Conservation (phyloP, 352 stramenopile species). For the Pythium rhizo-oryzae region DNA sequence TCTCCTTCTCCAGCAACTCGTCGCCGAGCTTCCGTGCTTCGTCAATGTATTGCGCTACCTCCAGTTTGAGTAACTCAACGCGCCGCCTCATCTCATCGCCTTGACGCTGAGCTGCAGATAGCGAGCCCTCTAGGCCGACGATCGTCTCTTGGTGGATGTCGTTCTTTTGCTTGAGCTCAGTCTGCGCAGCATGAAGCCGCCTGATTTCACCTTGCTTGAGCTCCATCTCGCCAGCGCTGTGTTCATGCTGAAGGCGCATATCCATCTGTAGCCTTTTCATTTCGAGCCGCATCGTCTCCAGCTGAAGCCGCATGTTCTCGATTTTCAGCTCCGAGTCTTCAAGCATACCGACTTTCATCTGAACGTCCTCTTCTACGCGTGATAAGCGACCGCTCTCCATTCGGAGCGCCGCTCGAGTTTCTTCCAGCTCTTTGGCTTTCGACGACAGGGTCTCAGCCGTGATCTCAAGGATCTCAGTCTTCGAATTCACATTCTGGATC, state of each 20-base stretch:
- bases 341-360: constrained; percentile 58
- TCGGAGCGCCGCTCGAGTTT: constrained; percentile 48
- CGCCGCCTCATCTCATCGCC: constrained; percentile 55
- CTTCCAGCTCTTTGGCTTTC: constrained; percentile 69
- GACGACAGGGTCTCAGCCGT: constrained; percentile 60
- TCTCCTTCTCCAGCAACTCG: constrained; percentile 42
- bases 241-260: constrained; percentile 72
- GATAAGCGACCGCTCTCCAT: constrained; percentile 58
- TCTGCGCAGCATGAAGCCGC: constrained; percentile 48
- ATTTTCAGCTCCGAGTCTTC: constrained; percentile 69
- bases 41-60: constrained; percentile 43
- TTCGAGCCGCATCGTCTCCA: constrained; percentile 60
- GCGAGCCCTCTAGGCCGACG: constrained; percentile 44
- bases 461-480: constrained; percentile 69
- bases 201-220: constrained; percentile 75
- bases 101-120: constrained; percentile 39
- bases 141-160: constrained; percentile 56
- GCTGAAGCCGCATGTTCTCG: constrained; percentile 58
- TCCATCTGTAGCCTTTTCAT: constrained; percentile 79
- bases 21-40: constrained; percentile 39
- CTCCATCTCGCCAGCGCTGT: constrained; percentile 64
- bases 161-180: constrained; percentile 62
- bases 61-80: constrained; percentile 54
- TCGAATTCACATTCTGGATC: constrained; percentile 55
- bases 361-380: constrained; percentile 64